These are phyloP conservation scores for Talaromyces proteolyticus DNA, from an alignment of 495 filamentous ascomycete species.

Conservation along the genomic window DNA sequence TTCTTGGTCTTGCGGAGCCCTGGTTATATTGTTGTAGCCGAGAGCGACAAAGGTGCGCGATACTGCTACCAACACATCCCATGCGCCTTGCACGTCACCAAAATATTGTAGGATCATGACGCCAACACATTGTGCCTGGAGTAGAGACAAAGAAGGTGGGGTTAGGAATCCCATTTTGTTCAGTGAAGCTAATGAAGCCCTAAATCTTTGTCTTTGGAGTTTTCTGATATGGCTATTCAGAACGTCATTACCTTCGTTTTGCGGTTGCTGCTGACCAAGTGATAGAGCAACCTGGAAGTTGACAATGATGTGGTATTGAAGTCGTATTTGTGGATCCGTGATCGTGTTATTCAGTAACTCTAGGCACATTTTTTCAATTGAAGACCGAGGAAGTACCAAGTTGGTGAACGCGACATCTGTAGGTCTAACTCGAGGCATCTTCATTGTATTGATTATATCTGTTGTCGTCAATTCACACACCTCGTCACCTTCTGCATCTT, in stretches of 20 bases:
- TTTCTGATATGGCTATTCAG: background rate
- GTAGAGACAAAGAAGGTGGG: background rate
- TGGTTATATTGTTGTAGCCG: background rate
- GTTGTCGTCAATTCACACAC: background rate
- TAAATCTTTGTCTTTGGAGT: background rate
- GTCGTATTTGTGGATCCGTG: background rate
- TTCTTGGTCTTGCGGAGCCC: background rate
- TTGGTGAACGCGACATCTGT: background rate
- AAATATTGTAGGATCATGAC: background rate
- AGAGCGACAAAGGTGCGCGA: constrained; percentile 1
- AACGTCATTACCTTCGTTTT: too few relatives aligned
- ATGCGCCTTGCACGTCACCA: background rate
- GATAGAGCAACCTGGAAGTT: background rate
- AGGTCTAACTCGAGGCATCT: background rate
- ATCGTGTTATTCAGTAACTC: background rate
- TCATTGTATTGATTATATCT: background rate
- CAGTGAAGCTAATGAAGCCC: background rate
- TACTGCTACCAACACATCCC: background rate
- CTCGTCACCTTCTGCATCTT: background rate
- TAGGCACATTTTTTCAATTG: background rate
- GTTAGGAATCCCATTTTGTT: constrained; percentile 1
- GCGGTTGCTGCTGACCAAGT: background rate
- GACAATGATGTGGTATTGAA: background rate
- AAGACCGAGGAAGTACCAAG: background rate
- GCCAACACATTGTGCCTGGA: constrained; percentile 1